Conservation (phyloP, 1,284 basidiomycete species). For the Marasmius fiardii region DNA sequence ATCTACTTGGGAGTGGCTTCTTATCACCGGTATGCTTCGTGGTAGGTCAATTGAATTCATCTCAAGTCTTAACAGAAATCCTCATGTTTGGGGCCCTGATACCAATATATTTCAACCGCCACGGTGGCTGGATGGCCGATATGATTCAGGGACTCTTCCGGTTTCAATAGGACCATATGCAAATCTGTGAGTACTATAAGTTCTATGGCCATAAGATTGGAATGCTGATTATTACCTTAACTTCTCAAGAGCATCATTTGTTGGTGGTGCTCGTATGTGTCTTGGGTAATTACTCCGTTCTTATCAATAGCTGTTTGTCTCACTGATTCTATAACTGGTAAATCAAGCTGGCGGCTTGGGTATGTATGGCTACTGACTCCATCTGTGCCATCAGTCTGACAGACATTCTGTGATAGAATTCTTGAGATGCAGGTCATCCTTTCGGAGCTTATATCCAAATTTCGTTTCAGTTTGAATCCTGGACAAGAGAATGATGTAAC, state of each 20-base stretch:
- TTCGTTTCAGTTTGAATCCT: background rate
- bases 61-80: background rate
- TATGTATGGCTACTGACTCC: background rate
- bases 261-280: slow-evolving; percentile 7
- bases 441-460: background rate
- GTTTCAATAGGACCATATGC: too few relatives aligned
- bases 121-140: too few relatives aligned
- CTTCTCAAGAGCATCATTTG: slow-evolving; percentile 2
- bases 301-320: background rate
- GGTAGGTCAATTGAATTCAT: background rate
- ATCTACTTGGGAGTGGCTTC: slow-evolving; percentile 1
- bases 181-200: too few relatives aligned
- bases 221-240: background rate
- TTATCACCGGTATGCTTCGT: slow-evolving; percentile 7
- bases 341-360: slow-evolving; percentile 10
- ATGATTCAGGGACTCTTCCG: too few relatives aligned
- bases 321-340: background rate
- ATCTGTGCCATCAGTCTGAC: background rate
- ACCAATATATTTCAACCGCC: too few relatives aligned
- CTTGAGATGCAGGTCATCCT: background rate
- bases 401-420: background rate
- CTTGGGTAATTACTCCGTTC: background rate
- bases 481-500: background rate
- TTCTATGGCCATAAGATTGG: too few relatives aligned
- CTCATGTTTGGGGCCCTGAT: slow-evolving; percentile 5